A percentile compares a stretch with the other conserved stretches of the same genome.
These are phyloP conservation scores for Mediolabrus comicus DNA, from an alignment of 108 stramenopile genomes.

Conservation along the genomic window DNA sequence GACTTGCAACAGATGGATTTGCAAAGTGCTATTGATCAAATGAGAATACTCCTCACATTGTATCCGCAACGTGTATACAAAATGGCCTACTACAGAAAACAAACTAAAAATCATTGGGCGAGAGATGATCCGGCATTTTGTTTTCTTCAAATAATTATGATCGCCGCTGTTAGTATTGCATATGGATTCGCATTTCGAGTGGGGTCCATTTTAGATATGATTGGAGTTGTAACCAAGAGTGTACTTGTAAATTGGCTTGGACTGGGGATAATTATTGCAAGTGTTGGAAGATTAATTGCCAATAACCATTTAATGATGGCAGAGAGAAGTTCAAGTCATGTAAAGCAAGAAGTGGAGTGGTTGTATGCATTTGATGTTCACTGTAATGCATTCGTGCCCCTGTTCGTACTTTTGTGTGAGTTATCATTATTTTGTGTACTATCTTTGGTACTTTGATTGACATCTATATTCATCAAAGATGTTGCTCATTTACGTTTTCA, in stretches of 20 bases:
- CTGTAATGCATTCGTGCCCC: constrained; percentile 95
- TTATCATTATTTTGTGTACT: constrained; percentile 4
- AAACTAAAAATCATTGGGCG: constrained; percentile 98
- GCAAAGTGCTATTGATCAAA: constrained; percentile 86
- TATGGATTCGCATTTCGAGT: constrained; percentile 80
- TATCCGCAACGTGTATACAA: constrained; percentile 85
- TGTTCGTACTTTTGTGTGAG: constrained; percentile 90
- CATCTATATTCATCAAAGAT: constrained; percentile 2
- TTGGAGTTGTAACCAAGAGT: constrained; percentile 41
- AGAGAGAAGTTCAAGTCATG: constrained; percentile 67
- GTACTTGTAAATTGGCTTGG: constrained; percentile 52
- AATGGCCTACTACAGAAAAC: constrained; percentile 88
- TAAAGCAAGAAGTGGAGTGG: constrained; percentile 95
- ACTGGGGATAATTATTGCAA: constrained; percentile 66
- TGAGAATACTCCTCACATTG: constrained; percentile 69
- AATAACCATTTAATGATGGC: constrained; percentile 72
- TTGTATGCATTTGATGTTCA: constrained; percentile 98
- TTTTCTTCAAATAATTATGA: constrained; percentile 81
- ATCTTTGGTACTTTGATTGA: background rate
- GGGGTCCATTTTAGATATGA: constrained; percentile 56
- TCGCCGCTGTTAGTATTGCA: constrained; percentile 76
- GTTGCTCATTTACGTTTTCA: background rate
- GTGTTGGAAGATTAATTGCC: constrained; percentile 71
- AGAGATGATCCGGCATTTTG: constrained; percentile 98
- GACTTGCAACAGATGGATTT: constrained; percentile 87